Percentiles rank a stretch among this genome's conserved stretches.
These are phyloP conservation scores for Solanum pennellii DNA, from an alignment of 257 asterid species.

Conservation along the genomic window DNA sequence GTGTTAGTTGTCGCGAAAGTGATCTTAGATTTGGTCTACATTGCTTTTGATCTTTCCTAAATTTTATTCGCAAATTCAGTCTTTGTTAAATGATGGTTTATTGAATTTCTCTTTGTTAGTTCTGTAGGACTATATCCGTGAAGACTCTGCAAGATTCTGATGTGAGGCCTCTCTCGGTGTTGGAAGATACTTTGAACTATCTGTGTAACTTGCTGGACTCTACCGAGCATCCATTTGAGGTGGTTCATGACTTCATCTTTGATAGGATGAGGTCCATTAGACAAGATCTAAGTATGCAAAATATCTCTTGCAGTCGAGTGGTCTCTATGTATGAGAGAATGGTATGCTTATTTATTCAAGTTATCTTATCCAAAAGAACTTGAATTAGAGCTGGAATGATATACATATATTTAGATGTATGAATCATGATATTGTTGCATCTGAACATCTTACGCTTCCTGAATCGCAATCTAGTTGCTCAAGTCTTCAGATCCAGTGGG, in stretches of 20 bases:
- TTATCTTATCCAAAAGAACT: neutral
- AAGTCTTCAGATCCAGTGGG: neutral
- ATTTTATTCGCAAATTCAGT: neutral
- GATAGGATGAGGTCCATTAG: conserved; percentile 90
- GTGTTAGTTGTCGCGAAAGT: neutral
- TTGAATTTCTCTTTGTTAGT: conserved; percentile 27
- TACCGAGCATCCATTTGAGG: conserved; percentile 55
- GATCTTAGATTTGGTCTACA: neutral
- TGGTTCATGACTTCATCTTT: conserved; percentile 81
- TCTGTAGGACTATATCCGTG: conserved; percentile 82
- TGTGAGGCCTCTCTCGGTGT: conserved; percentile 71
- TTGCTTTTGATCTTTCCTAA: neutral
- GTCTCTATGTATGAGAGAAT: conserved; percentile 81
- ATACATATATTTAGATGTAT: neutral
- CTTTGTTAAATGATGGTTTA: neutral
- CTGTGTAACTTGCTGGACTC: conserved; percentile 52
- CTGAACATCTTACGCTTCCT: neutral
- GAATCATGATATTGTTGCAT: neutral
- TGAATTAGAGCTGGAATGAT: neutral
- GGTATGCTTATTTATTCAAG: conserved; percentile 38
- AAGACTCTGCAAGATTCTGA: conserved; percentile 48
- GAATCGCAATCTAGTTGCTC: neutral
- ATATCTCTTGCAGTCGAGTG: conserved; percentile 37
- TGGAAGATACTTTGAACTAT: conserved; percentile 65
- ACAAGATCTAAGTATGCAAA: conserved; percentile 96